These are phyloP conservation scores for Colletotrichum viniferum DNA, from an alignment of 2,329 filamentous ascomycete species.

Conservation along the genomic window DNA sequence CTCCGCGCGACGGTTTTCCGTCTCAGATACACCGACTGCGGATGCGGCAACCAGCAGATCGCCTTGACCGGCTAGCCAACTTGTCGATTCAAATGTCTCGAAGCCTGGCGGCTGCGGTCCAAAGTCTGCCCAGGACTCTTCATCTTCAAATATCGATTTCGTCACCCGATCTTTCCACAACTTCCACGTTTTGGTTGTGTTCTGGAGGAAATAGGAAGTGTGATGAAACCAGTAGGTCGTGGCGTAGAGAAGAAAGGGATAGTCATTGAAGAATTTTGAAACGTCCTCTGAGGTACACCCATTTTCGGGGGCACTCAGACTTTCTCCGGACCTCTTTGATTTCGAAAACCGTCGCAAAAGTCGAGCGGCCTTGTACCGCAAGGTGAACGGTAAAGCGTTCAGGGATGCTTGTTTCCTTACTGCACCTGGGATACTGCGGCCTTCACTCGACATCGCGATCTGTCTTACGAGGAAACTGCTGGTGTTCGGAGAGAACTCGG, in stretches of 20 bases:
- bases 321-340: background rate
- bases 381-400: accelerated
- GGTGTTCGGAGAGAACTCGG: accelerated
- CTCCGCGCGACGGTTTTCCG: no score
- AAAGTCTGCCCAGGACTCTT: accelerated
- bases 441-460: accelerated
- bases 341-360: background rate
- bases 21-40: no score
- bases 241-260: background rate
- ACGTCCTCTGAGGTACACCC: no score
- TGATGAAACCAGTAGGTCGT: background rate
- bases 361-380: accelerated
- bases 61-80: accelerated
- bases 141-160: background rate
- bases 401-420: accelerated
- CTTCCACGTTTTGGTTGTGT: accelerated
- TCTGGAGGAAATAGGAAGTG: accelerated
- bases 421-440: accelerated
- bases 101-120: background rate
- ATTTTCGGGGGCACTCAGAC: no score
- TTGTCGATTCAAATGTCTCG: no score
- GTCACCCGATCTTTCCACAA: background rate
- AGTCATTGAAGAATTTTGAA: background rate
- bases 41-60: accelerated
- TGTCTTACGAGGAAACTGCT: accelerated